These are phyloP conservation scores for Russula ochroleuca DNA, from an alignment of 768 basidiomycete genomes.

Conservation along the genomic window DNA sequence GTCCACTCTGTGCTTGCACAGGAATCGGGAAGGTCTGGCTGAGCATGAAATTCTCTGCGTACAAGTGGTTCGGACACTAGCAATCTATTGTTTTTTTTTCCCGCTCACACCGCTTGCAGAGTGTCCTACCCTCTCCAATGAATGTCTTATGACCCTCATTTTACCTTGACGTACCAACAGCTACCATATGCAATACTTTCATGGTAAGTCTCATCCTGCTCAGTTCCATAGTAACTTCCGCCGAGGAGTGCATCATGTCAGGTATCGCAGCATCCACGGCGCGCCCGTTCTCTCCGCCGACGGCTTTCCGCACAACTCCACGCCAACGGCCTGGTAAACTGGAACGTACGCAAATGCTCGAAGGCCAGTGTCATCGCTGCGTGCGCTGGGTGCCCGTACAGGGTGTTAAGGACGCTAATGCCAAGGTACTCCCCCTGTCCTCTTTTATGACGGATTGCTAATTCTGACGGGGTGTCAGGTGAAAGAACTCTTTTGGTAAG, in stretches of 20 bases:
- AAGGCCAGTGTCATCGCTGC: conserved; percentile 80
- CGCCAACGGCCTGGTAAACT: conserved; percentile 51
- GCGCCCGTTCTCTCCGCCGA: conserved; percentile 73
- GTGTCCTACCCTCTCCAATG: conserved; percentile 7
- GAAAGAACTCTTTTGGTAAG: conserved; percentile 71
- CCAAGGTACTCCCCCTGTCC: conserved; percentile 46
- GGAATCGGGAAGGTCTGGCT: conserved; percentile 68
- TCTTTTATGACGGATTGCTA: not conserved
- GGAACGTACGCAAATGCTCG: conserved; percentile 54
- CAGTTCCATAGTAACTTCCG: not conserved
- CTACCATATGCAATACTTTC: conserved; percentile 79
- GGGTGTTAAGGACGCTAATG: conserved; percentile 67
- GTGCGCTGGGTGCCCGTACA: conserved; percentile 66
- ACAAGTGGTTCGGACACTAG: conserved; percentile 58
- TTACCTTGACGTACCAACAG: conserved; percentile 35
- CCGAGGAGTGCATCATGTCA: conserved; percentile 30
- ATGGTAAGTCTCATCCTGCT: conserved; percentile 45
- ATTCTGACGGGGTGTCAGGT: conserved; percentile 42
- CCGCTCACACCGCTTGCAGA: conserved; percentile 1
- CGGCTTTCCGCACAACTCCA: conserved; percentile 48
- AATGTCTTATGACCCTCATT: not conserved
- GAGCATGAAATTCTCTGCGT: conserved; percentile 75
- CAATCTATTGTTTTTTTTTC: not conserved
- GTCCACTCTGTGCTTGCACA: conserved; percentile 72
- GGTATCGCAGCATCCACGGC: conserved; percentile 68